A percentile compares a stretch with the other conserved stretches of the same genome.
Conservation (phyloP, 805 yeast species). For the Cyberlindnera xishuangbannaensis region DNA sequence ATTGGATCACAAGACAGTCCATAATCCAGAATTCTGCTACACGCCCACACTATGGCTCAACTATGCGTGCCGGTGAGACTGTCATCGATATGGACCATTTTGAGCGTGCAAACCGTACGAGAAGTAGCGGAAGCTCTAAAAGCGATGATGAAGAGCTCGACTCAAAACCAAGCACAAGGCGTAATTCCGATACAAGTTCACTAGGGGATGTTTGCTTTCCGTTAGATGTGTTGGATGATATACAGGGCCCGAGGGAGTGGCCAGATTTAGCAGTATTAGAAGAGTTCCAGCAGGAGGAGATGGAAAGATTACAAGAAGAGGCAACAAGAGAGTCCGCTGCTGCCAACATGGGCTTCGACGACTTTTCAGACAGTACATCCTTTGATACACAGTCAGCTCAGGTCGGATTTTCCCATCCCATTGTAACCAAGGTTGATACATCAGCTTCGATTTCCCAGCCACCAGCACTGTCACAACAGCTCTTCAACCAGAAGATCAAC, state of each 20-base stretch:
- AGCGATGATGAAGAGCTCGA: slow-evolving; percentile 24
- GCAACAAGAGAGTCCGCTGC: slow-evolving; percentile 34
- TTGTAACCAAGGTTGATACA: slow-evolving; percentile 36
- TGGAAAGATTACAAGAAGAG: slow-evolving; percentile 38
- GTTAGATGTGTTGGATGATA: slow-evolving; percentile 30
- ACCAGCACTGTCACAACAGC: slow-evolving; percentile 4
- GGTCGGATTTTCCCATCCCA: slow-evolving; percentile 37
- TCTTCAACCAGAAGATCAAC: slow-evolving; percentile 40
- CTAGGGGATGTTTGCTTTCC: slow-evolving; percentile 92
- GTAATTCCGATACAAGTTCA: slow-evolving; percentile 55
- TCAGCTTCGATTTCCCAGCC: slow-evolving; percentile 19
- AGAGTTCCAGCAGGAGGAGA: slow-evolving; percentile 73
- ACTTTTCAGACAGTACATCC: slow-evolving; percentile 26
- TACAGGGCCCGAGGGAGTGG: slow-evolving; percentile 46
- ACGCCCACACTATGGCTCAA: slow-evolving; percentile 5
- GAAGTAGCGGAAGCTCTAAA: slow-evolving; percentile 2
- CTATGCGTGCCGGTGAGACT: slow-evolving; percentile 4
- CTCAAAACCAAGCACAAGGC: slow-evolving; percentile 38
- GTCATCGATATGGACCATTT: slow-evolving; percentile 7
- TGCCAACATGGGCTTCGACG: slow-evolving; percentile 30
- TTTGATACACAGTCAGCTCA: slow-evolving; percentile 18
- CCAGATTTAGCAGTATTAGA: slow-evolving; percentile 76
- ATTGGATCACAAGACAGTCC: slow-evolving; percentile 23
- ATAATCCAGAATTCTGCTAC: background rate
- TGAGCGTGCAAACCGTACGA: slow-evolving; percentile 3